Percentiles rank a stretch among this genome's conserved stretches.
These are phyloP conservation scores for Xylaria cubensis DNA, from an alignment of 495 filamentous ascomycete genomes.

Conservation along the genomic window DNA sequence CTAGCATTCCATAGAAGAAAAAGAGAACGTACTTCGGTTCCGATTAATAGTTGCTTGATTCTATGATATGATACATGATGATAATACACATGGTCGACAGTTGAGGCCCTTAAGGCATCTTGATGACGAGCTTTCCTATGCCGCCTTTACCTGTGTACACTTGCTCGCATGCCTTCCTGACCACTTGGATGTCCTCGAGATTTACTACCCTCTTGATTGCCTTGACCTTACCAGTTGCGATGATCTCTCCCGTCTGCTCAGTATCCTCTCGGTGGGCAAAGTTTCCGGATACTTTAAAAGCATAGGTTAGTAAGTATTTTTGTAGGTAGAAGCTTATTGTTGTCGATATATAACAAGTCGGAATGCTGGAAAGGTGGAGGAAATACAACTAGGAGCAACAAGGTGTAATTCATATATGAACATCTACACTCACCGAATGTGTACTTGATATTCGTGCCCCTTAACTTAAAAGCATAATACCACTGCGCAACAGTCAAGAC, in stretches of 20 bases:
- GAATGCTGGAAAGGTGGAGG: neutral
- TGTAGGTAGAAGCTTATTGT: neutral
- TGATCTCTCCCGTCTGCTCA: slow-evolving; percentile 47
- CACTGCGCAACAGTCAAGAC: slow-evolving; percentile 46
- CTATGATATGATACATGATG: neutral
- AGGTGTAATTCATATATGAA: neutral
- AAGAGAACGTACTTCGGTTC: neutral
- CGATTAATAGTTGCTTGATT: neutral
- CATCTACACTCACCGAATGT: slow-evolving; percentile 29
- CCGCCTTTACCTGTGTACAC: slow-evolving; percentile 61
- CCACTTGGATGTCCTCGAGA: slow-evolving; percentile 53
- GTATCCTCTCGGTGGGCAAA: slow-evolving; percentile 46
- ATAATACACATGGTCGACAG: neutral
- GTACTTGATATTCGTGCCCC: slow-evolving; percentile 49
- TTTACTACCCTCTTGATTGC: slow-evolving; percentile 50
- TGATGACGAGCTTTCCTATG: slow-evolving; percentile 61
- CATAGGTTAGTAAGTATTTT: neutral
- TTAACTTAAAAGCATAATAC: slow-evolving; percentile 43
- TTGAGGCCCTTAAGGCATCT: slow-evolving; percentile 40
- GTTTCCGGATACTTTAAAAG: slow-evolving; percentile 43
- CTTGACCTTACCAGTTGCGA: slow-evolving; percentile 55
- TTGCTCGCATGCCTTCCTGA: slow-evolving; percentile 53
- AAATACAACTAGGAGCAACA: neutral
- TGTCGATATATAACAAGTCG: neutral
- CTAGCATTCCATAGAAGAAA: slow-evolving; percentile 5